phyloP scores from a whole-genome alignment of 805 yeast species.

The Metschnikowia anglica region DNA sequence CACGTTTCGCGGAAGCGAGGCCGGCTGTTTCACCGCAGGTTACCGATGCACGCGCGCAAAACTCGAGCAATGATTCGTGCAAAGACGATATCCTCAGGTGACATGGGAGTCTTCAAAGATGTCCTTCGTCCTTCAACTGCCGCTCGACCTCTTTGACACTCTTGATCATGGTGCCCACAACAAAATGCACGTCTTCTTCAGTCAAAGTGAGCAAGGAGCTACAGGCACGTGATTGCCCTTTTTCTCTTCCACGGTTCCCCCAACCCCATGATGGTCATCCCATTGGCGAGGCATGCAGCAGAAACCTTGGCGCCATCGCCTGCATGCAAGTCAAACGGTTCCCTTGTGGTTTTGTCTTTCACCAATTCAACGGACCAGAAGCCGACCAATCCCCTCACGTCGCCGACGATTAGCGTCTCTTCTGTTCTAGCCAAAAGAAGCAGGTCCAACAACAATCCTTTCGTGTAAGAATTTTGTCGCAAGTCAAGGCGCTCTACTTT shows the following conservation, averaged over 20 bases:
- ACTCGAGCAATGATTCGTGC: too few relatives aligned
- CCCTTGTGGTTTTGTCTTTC: constrained; percentile 50
- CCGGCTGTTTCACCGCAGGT: background rate
- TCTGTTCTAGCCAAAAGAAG: constrained; percentile 10
- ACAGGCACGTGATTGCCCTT: constrained; percentile 47
- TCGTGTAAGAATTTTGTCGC: constrained; percentile 16
- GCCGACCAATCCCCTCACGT: constrained; percentile 62
- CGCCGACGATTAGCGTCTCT: constrained; percentile 42
- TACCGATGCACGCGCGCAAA: background rate
- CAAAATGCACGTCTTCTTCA: constrained; percentile 42
- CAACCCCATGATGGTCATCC: constrained; percentile 48
- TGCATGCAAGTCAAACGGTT: constrained; percentile 40
- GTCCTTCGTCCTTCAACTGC: constrained; percentile 12
- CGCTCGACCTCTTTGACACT: constrained; percentile 41
- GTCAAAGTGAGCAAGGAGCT: constrained; percentile 47
- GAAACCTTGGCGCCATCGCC: constrained; percentile 39
- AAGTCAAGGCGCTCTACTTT: constrained; percentile 18
- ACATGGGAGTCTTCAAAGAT: background rate
- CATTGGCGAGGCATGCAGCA: constrained; percentile 40
- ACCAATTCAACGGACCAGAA: constrained; percentile 61
- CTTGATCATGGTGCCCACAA: constrained; percentile 38
- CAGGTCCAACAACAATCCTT: constrained; percentile 13
- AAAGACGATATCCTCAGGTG: background rate
- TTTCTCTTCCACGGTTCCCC: constrained; percentile 42
- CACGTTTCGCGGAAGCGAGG: background rate